Evolutionary conservation across 257 asterid genomes (phyloP).

Genomic region (Salvia splendens): DNA sequence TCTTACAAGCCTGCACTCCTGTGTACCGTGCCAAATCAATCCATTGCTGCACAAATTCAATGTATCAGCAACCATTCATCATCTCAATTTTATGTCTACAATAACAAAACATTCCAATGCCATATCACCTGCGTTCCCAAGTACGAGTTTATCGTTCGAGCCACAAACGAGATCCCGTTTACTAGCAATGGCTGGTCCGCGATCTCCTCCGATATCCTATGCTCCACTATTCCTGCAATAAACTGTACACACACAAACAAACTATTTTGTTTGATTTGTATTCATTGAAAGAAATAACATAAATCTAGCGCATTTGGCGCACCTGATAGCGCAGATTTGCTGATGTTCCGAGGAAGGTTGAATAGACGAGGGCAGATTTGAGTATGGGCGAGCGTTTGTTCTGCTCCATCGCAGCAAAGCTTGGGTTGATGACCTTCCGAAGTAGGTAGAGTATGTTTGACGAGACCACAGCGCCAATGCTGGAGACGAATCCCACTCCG

Average conservation of each 20-base stretch:
- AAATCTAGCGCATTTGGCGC: too few relatives aligned
- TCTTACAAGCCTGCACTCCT: constrained; percentile 4
- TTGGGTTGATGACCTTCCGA: constrained; percentile 63
- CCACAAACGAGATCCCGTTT: constrained; percentile 16
- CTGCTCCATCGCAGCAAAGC: constrained; percentile 43
- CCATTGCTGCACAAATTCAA: constrained; percentile 16
- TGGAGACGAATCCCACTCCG: constrained; percentile 87
- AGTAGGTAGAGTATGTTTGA: constrained; percentile 59
- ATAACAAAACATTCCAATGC: too few relatives aligned
- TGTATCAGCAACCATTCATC: too few relatives aligned
- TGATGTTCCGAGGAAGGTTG: constrained; percentile 79
- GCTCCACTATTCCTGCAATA: constrained; percentile 19
- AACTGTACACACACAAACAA: neutral
- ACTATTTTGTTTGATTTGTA: too few relatives aligned
- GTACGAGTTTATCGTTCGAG: constrained; percentile 19
- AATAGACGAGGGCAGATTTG: constrained; percentile 79
- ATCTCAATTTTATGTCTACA: too few relatives aligned
- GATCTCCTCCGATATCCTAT: constrained; percentile 17
- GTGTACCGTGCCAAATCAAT: constrained; percentile 20
- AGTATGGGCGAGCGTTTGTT: constrained; percentile 78
- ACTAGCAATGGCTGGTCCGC: constrained; percentile 14
- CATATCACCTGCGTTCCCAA: constrained; percentile 8
- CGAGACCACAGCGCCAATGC: constrained; percentile 94
- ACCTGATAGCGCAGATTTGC: constrained; percentile 96
- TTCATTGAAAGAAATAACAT: neutral